Evolutionary conservation across 768 basidiomycete species (phyloP), one percentile per base, ranked within the genome.

Genomic region (Phylloporus arenicola): DNA sequence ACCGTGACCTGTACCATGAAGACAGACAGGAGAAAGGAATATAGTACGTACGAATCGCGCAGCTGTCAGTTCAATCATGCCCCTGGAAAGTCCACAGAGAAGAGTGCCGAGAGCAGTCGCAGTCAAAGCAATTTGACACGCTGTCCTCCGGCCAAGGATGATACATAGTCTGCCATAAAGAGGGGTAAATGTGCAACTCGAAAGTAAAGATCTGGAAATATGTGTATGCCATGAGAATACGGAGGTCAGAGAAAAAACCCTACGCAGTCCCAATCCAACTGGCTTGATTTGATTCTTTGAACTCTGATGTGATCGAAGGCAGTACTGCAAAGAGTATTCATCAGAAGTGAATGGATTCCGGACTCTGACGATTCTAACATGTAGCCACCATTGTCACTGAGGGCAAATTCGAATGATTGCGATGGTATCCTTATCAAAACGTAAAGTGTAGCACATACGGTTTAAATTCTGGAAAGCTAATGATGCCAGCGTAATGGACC

Each of bases 131-230:
- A 72, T 69, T 49, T 81, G 83, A 58, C 81, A 83, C 3, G 87
- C 87, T 11, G 77, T 78, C 44, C 79, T 74, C 14, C 88, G 70
- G 6, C 88, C 88, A 63, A 89, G 66, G 10, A 85, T 84, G 61
- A 86, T 83, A 55, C 79, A 85, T 6, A 91, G 71, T 3, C 87
- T 79, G 20, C 88, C 88, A 60, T 89, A 90, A 6, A 90, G 71
- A 0, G 86, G 88, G 0, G 88, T 89, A 55, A 89, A 89, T 3
- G 87, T 86, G 64, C 84, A 86, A 4, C 27, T 29, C 9, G 27
- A 29, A 10, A 29, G 80, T 84, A 4, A 88, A 84, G 13, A 90
- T 76, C 8, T 7, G 19, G 24, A 33, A 48, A 29, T 29, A 29
- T 29, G 27, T 29, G 9, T 29, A 29, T 29, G 27, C 8, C 27